phyloP scores from a whole-genome alignment of 2,329 filamentous ascomycete species.

The Hymenoscyphus albidus region DNA sequence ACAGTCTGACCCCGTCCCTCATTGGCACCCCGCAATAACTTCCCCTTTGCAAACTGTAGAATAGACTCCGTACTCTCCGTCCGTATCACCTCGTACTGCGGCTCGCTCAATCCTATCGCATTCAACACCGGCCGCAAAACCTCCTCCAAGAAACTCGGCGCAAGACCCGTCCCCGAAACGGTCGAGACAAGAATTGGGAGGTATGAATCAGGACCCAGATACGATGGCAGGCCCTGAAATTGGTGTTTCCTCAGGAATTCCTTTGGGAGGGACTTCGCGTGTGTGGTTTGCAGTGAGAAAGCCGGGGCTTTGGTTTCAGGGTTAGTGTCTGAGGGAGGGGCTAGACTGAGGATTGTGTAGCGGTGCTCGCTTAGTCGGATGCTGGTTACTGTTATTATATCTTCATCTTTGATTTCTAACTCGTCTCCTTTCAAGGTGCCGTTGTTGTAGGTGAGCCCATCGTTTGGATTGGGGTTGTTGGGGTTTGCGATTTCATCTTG shows the following conservation, averaged over 20 bases:
- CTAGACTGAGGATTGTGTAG: conserved; percentile 40
- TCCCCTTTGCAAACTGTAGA: conserved; percentile 52
- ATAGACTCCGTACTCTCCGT: conserved; percentile 65
- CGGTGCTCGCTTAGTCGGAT: conserved; percentile 12
- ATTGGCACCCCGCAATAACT: conserved; percentile 48
- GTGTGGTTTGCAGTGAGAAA: conserved; percentile 33
- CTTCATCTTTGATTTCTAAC: conserved; percentile 30
- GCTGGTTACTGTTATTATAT: conserved; percentile 34
- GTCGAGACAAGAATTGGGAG: conserved; percentile 67
- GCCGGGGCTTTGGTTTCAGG: conserved; percentile 26
- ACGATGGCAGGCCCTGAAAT: conserved; percentile 38
- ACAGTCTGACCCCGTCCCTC: conserved; percentile 53
- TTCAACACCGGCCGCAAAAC: conserved; percentile 55
- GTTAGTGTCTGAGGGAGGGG: conserved; percentile 20
- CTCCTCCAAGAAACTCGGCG: conserved; percentile 51
- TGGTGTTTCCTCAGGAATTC: conserved; percentile 38
- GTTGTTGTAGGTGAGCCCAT: conserved; percentile 15
- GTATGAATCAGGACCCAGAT: conserved; percentile 30
- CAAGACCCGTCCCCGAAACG: conserved; percentile 58
- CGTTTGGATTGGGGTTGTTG: neutral
- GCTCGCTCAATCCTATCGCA: conserved; percentile 40
- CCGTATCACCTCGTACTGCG: conserved; percentile 50
- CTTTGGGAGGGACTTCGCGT: conserved; percentile 37
- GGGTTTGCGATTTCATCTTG: neutral
- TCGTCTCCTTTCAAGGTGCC: conserved; percentile 12